Evolutionary conservation across 345 rosid genomes (phyloP).

Genomic region (Gossypium ekmanianum): DNA sequence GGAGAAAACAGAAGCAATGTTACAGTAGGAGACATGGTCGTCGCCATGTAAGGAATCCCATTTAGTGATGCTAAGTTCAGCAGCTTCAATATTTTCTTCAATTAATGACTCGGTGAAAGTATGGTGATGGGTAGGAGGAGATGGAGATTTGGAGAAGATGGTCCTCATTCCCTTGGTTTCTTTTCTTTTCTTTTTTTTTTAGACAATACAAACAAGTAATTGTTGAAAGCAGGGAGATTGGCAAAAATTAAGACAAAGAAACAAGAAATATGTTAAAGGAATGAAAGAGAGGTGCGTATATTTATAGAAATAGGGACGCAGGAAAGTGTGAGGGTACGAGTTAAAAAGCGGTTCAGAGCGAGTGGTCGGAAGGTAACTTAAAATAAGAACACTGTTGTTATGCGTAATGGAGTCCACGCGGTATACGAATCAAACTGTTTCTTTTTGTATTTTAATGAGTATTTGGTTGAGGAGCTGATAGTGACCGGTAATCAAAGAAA

Average conservation of each 20-base stretch:
- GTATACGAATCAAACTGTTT: no score
- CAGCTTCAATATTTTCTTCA: constrained; percentile 45
- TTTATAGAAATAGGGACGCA: no score
- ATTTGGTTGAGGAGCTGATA: no score
- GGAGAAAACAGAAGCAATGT: constrained; percentile 40
- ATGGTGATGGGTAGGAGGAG: constrained; percentile 27
- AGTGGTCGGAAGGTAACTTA: no score
- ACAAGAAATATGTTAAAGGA: no score
- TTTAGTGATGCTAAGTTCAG: constrained; percentile 33
- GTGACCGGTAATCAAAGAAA: no score
- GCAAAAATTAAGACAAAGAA: background rate
- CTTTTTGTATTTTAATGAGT: no score
- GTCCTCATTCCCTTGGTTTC: constrained; percentile 17
- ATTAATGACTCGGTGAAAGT: constrained; percentile 53
- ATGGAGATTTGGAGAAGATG: constrained; percentile 24
- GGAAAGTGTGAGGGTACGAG: no score
- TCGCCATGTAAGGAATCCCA: constrained; percentile 34
- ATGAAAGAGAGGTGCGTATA: no score
- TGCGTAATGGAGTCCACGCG: no score
- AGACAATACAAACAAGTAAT: background rate
- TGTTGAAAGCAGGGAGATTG: background rate
- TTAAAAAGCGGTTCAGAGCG: no score
- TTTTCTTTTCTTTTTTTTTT: background rate
- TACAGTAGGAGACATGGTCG: constrained; percentile 13
- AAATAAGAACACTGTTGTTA: no score